Base-by-base conservation (phyloP, 208 protist genomes). In the Phytomonas sp. region DNA sequence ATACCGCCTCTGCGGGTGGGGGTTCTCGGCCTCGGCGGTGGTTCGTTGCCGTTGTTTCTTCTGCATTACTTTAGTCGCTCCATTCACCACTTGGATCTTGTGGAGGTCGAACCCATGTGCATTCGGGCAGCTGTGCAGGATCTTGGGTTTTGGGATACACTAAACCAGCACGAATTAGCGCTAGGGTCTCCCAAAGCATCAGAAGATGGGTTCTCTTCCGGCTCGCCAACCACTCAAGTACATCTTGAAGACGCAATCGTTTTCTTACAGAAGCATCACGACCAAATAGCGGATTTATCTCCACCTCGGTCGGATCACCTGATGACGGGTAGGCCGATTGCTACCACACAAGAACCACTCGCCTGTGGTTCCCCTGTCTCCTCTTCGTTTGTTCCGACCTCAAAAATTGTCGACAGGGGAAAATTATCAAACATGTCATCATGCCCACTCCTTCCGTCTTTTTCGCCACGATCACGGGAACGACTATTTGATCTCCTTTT, bases 21-120 rank as follows among this genome's bases (percentile, higher is more conserved):
- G 0, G 78, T 94, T 60, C 80, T 95, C 36, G 91, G 91, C 29
- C 84, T 94, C 12, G 91, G 85, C 42, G 91, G 88, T 16, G 91
- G 91, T 26, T 83, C 86, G 3, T 69, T 95, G 29, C 84, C 91
- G 0, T 73, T 82, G 45, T 95, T 95, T 69, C 65, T 93, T 29
- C 86, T 90, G 77, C 71, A 73, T 6, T 85, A 88, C 75, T 92
- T 92, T 37, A 79, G 76, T 2, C 75, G 72, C 26, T 72, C 77
- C 16, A 72, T 94, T 14, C 63, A 63, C 56, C 71, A 71, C 30
- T 74, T 92, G 49, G 88, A 94, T 70, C 70, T 95, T 16, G 91
- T 95, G 14, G 91, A 95, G 65, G 72, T 91, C 11, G 87, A 95
- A 75, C 86, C 86, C 6, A 70, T 71, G 70, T 90, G 83, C 67